A percentile compares a stretch with the other conserved stretches of the same genome.
Evolutionary conservation across 2,329 filamentous ascomycete genomes (phyloP).

Genomic region (Neurospora crassa): DNA sequence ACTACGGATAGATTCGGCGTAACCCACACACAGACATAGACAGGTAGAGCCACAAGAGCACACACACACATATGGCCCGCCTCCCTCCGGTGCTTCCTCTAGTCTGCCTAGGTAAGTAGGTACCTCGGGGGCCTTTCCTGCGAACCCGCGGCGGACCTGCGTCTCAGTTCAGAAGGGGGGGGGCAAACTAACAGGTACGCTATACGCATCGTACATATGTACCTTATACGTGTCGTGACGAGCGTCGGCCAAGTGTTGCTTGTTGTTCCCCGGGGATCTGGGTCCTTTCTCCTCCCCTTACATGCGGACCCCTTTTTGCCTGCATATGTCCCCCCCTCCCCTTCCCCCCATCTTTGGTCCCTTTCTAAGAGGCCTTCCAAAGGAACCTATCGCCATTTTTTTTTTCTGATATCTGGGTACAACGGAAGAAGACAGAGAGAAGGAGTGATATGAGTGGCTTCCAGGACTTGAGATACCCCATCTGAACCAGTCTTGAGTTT

Average conservation of each 20-base stretch:
- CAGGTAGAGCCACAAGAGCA: neutral
- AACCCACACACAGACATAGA: neutral
- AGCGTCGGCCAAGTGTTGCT: neutral
- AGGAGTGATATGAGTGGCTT: neutral
- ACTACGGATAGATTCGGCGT: neutral
- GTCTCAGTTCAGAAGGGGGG: neutral
- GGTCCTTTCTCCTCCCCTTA: neutral
- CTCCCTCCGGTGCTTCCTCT: neutral
- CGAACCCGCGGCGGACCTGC: neutral
- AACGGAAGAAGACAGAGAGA: neutral
- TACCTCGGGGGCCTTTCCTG: neutral
- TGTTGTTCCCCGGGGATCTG: neutral
- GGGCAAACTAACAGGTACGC: neutral
- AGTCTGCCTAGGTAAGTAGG: neutral
- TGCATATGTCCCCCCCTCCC: neutral
- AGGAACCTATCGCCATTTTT: neutral
- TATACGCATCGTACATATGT: neutral
- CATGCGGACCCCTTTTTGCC: neutral
- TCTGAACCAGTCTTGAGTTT: neutral
- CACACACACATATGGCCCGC: neutral
- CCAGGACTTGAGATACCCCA: neutral
- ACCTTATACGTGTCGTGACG: neutral
- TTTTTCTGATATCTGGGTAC: neutral
- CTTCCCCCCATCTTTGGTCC: no score
- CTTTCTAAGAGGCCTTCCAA: neutral